Percentiles rank a stretch among this genome's conserved stretches.
These are phyloP conservation scores for Picea mariana DNA, from an alignment of 83 land plant genomes.

Conservation along the genomic window DNA sequence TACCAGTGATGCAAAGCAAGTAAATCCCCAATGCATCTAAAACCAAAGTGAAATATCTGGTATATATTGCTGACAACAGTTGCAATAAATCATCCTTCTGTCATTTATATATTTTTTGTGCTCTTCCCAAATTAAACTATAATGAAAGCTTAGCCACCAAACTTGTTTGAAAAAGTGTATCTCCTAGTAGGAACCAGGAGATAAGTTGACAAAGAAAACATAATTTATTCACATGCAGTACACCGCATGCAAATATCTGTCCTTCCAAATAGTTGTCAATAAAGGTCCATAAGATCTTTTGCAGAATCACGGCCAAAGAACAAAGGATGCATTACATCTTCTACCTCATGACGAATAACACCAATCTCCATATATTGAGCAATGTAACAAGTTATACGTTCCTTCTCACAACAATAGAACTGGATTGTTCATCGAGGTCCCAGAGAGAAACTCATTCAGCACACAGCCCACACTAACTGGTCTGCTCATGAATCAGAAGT, in stretches of 20 bases:
- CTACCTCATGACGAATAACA: background rate
- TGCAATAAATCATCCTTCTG: too few relatives aligned
- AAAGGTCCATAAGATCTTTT: background rate
- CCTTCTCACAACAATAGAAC: background rate
- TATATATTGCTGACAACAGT: too few relatives aligned
- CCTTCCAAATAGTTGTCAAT: background rate
- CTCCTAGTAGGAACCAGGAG: too few relatives aligned
- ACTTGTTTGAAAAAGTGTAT: too few relatives aligned
- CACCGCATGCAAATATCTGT: background rate
- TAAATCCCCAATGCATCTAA: too few relatives aligned
- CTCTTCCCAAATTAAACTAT: too few relatives aligned
- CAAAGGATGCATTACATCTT: background rate
- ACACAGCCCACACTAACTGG: background rate
- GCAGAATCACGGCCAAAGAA: background rate
- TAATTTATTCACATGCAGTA: too few relatives aligned
- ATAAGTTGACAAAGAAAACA: too few relatives aligned
- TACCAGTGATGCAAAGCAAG: too few relatives aligned
- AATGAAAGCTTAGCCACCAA: too few relatives aligned
- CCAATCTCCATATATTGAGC: background rate
- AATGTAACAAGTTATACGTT: background rate
- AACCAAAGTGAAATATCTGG: too few relatives aligned
- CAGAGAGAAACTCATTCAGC: background rate
- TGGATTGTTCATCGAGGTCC: background rate
- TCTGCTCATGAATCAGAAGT: slow-evolving; percentile 6
- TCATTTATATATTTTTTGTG: too few relatives aligned